These are phyloP conservation scores for Suillus ampliporus DNA, from an alignment of 768 basidiomycete genomes.

Conservation along the genomic window DNA sequence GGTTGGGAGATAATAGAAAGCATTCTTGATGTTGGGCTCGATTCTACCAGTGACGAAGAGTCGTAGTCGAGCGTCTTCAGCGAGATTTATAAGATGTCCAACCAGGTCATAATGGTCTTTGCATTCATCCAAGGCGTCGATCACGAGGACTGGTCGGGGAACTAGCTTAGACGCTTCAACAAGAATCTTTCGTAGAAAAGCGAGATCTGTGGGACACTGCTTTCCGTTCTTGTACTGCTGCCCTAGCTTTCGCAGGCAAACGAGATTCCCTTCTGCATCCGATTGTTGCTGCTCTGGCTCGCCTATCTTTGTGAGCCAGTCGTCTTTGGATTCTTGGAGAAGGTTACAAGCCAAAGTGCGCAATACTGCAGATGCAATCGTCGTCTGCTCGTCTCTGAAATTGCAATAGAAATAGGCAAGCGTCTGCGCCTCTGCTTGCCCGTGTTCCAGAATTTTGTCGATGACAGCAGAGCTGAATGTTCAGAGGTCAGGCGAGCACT, in stretches of 20 bases:
- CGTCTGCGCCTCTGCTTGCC: background rate
- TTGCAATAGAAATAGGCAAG: slow-evolving; percentile 27
- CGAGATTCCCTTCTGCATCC: background rate
- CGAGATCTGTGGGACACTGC: background rate
- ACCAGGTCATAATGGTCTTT: slow-evolving; percentile 7
- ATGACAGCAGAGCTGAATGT: slow-evolving; percentile 21
- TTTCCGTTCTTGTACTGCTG: background rate
- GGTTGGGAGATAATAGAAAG: background rate
- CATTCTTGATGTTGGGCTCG: background rate
- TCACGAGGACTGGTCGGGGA: slow-evolving; percentile 7
- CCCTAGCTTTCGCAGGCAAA: background rate
- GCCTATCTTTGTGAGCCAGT: background rate
- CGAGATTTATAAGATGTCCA: background rate
- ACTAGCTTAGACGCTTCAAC: background rate
- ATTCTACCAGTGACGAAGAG: slow-evolving; percentile 16
- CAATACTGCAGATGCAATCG: slow-evolving; percentile 16
- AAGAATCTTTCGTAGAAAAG: background rate
- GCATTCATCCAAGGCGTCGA: slow-evolving; percentile 24
- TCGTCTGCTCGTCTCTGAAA: slow-evolving; percentile 20
- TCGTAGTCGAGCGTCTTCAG: slow-evolving; percentile 2
- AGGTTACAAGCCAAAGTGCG: slow-evolving; percentile 24
- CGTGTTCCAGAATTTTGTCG: background rate
- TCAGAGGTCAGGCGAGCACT: background rate
- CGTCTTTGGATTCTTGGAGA: background rate
- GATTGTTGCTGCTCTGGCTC: background rate